A percentile compares a stretch with the other conserved stretches of the same genome.
phyloP scores from a whole-genome alignment of 805 yeast genomes.

The Pichia manshurica region DNA sequence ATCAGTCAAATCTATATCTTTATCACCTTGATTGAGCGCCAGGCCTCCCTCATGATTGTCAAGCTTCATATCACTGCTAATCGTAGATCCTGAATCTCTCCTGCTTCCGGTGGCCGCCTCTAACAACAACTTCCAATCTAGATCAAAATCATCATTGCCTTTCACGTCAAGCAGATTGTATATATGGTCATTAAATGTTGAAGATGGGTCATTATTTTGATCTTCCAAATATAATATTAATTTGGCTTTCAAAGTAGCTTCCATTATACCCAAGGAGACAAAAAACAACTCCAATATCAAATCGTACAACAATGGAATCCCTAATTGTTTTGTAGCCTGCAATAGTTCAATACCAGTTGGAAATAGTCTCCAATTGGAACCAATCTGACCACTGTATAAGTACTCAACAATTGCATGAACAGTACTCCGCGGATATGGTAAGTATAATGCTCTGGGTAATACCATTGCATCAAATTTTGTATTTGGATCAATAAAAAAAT shows the following conservation, averaged over 20 bases:
- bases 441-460: slow-evolving; percentile 60
- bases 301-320: slow-evolving; percentile 65
- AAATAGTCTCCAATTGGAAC: slow-evolving; percentile 63
- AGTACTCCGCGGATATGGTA: slow-evolving; percentile 60
- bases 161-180: slow-evolving; percentile 5
- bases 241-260: slow-evolving; percentile 21
- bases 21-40: neutral
- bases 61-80: slow-evolving; percentile 5
- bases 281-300: slow-evolving; percentile 62
- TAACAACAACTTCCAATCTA: slow-evolving; percentile 12
- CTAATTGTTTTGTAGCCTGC: slow-evolving; percentile 57
- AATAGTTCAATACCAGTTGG: slow-evolving; percentile 66
- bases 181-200: neutral
- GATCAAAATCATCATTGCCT: slow-evolving; percentile 13
- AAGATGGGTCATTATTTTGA: neutral
- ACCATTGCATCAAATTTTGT: slow-evolving; percentile 15
- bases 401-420: slow-evolving; percentile 66
- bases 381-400: slow-evolving; percentile 74
- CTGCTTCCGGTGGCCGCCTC: slow-evolving; percentile 9
- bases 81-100: slow-evolving; percentile 15
- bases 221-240: slow-evolving; percentile 7
- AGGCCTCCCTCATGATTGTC: neutral
- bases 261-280: slow-evolving; percentile 65
- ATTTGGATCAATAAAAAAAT: neutral
- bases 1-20: neutral